Percentiles rank a stretch among this genome's conserved stretches.
Conservation (phyloP, 345 rosid species). For the Litchi chinensis region DNA sequence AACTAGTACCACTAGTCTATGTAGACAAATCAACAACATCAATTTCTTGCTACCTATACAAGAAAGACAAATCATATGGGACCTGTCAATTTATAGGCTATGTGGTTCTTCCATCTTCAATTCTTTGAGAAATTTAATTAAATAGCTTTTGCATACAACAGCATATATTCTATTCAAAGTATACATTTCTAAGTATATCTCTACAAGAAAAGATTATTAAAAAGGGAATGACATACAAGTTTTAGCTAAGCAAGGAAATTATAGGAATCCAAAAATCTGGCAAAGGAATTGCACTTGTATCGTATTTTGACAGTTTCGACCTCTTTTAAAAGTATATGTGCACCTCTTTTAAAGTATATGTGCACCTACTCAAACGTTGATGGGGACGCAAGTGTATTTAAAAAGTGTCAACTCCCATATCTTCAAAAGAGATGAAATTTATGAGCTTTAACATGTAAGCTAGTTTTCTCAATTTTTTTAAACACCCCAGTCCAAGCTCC, state of each 20-base stretch:
- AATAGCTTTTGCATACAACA: neutral
- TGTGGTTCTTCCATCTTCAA: neutral
- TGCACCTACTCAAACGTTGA: neutral
- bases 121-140: neutral
- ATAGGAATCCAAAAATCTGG: slow-evolving; percentile 11
- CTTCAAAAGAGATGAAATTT: neutral
- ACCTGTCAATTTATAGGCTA: neutral
- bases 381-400: neutral
- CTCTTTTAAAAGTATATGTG: neutral
- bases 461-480: too few relatives aligned
- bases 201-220: neutral
- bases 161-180: neutral
- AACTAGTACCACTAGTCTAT: neutral
- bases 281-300: neutral
- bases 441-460: slow-evolving; percentile 1
- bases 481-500: neutral
- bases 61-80: neutral
- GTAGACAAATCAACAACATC: neutral
- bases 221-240: neutral
- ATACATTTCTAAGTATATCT: neutral
- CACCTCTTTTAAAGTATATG: neutral
- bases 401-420: neutral
- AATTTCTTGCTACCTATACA: neutral
- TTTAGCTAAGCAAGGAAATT: neutral
- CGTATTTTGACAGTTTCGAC: neutral